phyloP scores from a whole-genome alignment of 2,329 filamentous ascomycete genomes.

The Lomentospora prolificans region DNA sequence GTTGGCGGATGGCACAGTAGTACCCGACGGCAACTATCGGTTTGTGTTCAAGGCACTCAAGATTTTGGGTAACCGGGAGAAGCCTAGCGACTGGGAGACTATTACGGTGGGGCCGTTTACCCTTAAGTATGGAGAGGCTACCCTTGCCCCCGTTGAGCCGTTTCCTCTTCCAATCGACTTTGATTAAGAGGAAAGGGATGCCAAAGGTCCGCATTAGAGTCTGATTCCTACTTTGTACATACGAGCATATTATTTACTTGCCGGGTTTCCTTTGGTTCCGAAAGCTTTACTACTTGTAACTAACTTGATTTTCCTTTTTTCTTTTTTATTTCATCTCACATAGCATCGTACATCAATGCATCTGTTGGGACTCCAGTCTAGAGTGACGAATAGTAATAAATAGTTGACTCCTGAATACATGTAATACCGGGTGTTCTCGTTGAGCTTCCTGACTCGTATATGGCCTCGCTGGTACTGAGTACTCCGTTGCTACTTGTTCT shows the following conservation, averaged over 20 bases:
- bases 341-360: neutral
- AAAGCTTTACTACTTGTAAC: neutral
- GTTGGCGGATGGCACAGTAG: slow-evolving; percentile 35
- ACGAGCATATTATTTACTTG: neutral
- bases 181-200: neutral
- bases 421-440: no score
- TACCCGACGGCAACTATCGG: slow-evolving; percentile 38
- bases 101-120: slow-evolving; percentile 30
- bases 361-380: neutral
- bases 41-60: slow-evolving; percentile 37
- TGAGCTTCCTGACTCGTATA: no score
- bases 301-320: neutral
- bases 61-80: slow-evolving; percentile 37
- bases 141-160: neutral
- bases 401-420: no score
- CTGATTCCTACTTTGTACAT: neutral
- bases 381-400: no score
- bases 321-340: neutral
- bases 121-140: slow-evolving; percentile 27
- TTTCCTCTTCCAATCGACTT: slow-evolving; percentile 3
- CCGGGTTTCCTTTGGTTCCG: neutral
- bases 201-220: neutral
- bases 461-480: no score
- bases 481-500: no score
- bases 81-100: slow-evolving; percentile 36